phyloP scores from a whole-genome alignment of 768 basidiomycete species.

The Lactarius hatsudake region DNA sequence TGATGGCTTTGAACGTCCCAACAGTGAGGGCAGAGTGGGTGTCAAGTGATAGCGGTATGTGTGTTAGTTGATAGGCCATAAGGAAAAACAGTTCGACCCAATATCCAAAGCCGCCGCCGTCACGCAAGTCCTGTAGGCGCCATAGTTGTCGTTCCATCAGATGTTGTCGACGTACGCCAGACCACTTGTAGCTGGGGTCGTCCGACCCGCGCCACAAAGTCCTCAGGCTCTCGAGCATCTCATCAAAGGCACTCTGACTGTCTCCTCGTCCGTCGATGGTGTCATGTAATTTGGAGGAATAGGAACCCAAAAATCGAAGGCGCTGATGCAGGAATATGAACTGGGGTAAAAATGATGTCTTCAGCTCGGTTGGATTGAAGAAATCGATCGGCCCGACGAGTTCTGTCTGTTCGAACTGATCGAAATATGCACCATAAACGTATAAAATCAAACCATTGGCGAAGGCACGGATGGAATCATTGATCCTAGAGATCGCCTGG shows the following conservation, averaged over 20 bases:
- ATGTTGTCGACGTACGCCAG: neutral
- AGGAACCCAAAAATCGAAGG: neutral
- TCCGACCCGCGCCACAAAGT: neutral
- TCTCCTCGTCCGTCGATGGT: neutral
- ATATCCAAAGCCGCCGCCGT: neutral
- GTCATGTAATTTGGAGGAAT: neutral
- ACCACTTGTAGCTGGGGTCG: neutral
- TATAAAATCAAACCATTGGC: neutral
- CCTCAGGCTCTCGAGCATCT: neutral
- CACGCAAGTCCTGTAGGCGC: neutral
- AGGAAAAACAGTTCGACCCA: neutral
- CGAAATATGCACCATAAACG: neutral
- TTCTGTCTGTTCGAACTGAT: neutral
- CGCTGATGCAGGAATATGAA: neutral
- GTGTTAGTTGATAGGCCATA: neutral
- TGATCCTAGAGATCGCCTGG: neutral
- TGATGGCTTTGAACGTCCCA: too few species aligned
- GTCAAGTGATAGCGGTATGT: neutral
- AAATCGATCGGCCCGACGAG: neutral
- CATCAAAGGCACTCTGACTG: neutral
- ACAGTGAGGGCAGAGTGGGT: neutral
- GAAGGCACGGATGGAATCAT: neutral
- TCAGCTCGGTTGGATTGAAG: neutral
- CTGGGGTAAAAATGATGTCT: neutral
- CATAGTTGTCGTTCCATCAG: neutral